phyloP scores from a whole-genome alignment of 371 early-diverging fungal species.

The Rhizopus sp. region DNA sequence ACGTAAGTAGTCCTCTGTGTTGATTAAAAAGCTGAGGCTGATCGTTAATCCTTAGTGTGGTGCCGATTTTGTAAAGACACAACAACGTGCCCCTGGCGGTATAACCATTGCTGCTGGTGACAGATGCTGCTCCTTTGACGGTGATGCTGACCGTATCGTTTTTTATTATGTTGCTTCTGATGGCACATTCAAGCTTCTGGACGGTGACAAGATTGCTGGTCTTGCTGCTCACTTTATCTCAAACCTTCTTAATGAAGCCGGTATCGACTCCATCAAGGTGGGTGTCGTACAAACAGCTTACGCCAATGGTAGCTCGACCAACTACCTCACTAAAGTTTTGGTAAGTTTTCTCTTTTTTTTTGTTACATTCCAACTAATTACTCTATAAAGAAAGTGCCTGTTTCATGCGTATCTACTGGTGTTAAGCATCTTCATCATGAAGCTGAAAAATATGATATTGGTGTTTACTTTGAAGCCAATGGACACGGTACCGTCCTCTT shows the following conservation, averaged over 20 bases:
- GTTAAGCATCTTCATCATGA: slow-evolving; percentile 99
- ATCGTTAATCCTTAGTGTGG: slow-evolving; percentile 73
- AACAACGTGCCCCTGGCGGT: slow-evolving; percentile 82
- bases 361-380: background rate
- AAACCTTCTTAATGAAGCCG: slow-evolving; percentile 80
- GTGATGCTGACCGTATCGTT: slow-evolving; percentile 99
- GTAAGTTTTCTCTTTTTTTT: slow-evolving; percentile 41
- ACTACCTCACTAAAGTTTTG: slow-evolving; percentile 85
- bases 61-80: slow-evolving; percentile 96
- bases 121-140: slow-evolving; percentile 94
- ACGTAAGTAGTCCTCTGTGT: slow-evolving; percentile 51
- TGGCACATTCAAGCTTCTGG: slow-evolving; percentile 84
- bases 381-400: slow-evolving; percentile 77
- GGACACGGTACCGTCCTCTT: slow-evolving; percentile 99
- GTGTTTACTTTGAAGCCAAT: slow-evolving; percentile 99
- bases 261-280: slow-evolving; percentile 76
- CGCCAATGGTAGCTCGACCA: slow-evolving; percentile 96
- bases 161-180: slow-evolving; percentile 85
- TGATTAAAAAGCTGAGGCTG: background rate
- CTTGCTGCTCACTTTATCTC: slow-evolving; percentile 92
- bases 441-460: slow-evolving; percentile 96
- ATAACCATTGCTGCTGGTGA: slow-evolving; percentile 61
- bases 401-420: slow-evolving; percentile 95
- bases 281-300: slow-evolving; percentile 99
- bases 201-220: slow-evolving; percentile 98